Evolutionary conservation across 2,329 filamentous ascomycete genomes (phyloP).

Genomic region (Endothia cerciana): DNA sequence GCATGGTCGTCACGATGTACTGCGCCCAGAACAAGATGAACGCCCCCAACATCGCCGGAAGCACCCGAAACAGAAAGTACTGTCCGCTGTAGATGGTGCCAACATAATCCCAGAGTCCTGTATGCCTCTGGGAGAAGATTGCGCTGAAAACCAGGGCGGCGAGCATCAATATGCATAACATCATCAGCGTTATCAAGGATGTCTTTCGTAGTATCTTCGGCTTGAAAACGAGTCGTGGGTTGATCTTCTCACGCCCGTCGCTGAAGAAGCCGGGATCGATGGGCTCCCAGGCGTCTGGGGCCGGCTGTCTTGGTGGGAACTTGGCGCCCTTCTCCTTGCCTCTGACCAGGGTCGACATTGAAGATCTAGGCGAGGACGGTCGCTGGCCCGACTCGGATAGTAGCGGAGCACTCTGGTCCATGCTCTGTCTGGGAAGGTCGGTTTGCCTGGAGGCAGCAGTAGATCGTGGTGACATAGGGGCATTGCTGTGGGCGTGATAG

Average conservation of each 20-base stretch:
- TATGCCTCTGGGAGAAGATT: slow-evolving; percentile 64
- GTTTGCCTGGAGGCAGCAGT: slow-evolving; percentile 1
- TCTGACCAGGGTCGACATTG: slow-evolving; percentile 29
- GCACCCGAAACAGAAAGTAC: slow-evolving; percentile 85
- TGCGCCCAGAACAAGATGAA: slow-evolving; percentile 77
- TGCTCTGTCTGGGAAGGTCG: slow-evolving; percentile 14
- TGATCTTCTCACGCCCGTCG: slow-evolving; percentile 42
- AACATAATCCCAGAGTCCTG: slow-evolving; percentile 70
- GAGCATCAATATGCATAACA: slow-evolving; percentile 71
- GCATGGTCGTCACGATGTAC: slow-evolving; percentile 72
- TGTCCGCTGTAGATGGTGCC: slow-evolving; percentile 68
- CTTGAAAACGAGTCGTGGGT: slow-evolving; percentile 63
- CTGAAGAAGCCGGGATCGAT: slow-evolving; percentile 38
- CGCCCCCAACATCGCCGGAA: slow-evolving; percentile 78
- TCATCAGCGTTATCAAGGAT: slow-evolving; percentile 63
- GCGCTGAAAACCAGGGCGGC: slow-evolving; percentile 74
- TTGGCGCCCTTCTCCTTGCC: slow-evolving; percentile 15
- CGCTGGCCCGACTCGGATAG: slow-evolving; percentile 19
- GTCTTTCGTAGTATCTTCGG: slow-evolving; percentile 71
- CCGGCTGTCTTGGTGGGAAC: slow-evolving; percentile 8
- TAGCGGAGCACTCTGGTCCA: slow-evolving; percentile 27
- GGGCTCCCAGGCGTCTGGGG: slow-evolving; percentile 33
- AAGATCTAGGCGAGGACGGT: slow-evolving; percentile 25
- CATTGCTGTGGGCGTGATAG: slow-evolving; percentile 38
- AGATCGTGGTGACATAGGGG: neutral